Conservation (phyloP, 164 flowering plant species). For the Pachysandra terminalis region DNA sequence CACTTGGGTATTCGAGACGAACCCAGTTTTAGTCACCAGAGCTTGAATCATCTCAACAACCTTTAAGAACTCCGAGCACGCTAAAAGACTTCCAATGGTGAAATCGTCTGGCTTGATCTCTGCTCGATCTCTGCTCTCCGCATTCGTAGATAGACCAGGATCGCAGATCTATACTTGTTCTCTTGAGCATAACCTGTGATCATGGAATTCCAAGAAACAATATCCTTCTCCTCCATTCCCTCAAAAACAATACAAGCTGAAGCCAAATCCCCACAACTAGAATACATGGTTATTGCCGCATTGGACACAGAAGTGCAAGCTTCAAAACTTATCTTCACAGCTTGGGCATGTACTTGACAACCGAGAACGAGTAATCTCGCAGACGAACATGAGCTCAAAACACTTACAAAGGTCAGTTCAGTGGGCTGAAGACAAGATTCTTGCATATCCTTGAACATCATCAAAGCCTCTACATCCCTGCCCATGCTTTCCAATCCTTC, state of each 20-base stretch:
- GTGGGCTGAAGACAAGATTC: conserved; percentile 45
- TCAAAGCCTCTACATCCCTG: conserved; percentile 45
- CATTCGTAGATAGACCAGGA: conserved; percentile 48
- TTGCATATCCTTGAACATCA: conserved; percentile 48
- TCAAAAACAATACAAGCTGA: conserved; percentile 32
- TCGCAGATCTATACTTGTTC: conserved; percentile 30
- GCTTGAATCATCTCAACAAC: conserved; percentile 52
- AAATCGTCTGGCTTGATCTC: conserved; percentile 68
- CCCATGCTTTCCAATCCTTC: conserved; percentile 52
- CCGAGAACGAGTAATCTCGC: conserved; percentile 24
- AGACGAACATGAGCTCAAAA: conserved; percentile 48
- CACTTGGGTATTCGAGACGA: conserved; percentile 41
- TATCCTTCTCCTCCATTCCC: conserved; percentile 40
- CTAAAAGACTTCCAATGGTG: conserved; percentile 60
- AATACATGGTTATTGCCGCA: conserved; percentile 57
- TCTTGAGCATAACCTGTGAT: conserved; percentile 47
- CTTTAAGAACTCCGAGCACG: conserved; percentile 33
- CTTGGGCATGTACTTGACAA: conserved; percentile 46
- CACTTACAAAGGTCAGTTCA: conserved; percentile 58
- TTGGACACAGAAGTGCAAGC: conserved; percentile 49
- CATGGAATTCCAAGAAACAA: conserved; percentile 59
- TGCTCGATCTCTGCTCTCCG: conserved; percentile 36
- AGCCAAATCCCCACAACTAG: conserved; percentile 33
- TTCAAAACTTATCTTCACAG: conserved; percentile 47
- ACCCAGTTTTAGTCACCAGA: conserved; percentile 38